Evolutionary conservation across 1,284 basidiomycete species (phyloP).

Genomic region (Neolentinus lepideus): DNA sequence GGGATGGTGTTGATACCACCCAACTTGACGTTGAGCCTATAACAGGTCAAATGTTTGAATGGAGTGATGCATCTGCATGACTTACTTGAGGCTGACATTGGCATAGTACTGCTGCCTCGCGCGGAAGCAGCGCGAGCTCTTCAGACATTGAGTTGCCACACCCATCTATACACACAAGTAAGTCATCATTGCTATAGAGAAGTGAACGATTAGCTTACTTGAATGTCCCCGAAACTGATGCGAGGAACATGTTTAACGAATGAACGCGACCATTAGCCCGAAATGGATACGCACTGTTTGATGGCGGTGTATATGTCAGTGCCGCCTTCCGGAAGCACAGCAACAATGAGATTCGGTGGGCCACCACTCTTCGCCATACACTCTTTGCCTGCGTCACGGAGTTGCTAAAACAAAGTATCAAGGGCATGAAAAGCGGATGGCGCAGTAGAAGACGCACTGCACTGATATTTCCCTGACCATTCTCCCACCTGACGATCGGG

Average conservation of each 20-base stretch:
- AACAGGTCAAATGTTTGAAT: background rate
- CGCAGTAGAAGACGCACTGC: slow-evolving; percentile 25
- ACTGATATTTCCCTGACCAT: slow-evolving; percentile 44
- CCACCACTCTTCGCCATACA: slow-evolving; percentile 29
- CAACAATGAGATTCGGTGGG: slow-evolving; percentile 53
- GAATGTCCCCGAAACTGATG: slow-evolving; percentile 61
- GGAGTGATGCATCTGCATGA: slow-evolving; percentile 5
- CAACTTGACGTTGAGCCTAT: slow-evolving; percentile 73
- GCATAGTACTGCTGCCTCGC: slow-evolving; percentile 71
- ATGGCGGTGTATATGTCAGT: slow-evolving; percentile 69
- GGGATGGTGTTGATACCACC: slow-evolving; percentile 75
- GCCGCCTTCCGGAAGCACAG: slow-evolving; percentile 65
- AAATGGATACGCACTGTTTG: slow-evolving; percentile 54
- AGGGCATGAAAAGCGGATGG: background rate
- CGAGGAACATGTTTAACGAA: slow-evolving; percentile 4
- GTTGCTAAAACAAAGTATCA: slow-evolving; percentile 27
- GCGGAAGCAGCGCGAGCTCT: slow-evolving; percentile 48
- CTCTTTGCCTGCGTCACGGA: slow-evolving; percentile 37
- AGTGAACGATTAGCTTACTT: slow-evolving; percentile 29
- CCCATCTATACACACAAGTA: slow-evolving; percentile 38
- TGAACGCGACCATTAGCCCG: background rate
- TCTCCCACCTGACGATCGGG: slow-evolving; percentile 41
- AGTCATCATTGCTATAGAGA: background rate
- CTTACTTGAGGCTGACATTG: slow-evolving; percentile 74
- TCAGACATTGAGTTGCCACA: slow-evolving; percentile 70